Conservation (phyloP, 768 basidiomycete species). For the Candolleomyces eurysporus region DNA sequence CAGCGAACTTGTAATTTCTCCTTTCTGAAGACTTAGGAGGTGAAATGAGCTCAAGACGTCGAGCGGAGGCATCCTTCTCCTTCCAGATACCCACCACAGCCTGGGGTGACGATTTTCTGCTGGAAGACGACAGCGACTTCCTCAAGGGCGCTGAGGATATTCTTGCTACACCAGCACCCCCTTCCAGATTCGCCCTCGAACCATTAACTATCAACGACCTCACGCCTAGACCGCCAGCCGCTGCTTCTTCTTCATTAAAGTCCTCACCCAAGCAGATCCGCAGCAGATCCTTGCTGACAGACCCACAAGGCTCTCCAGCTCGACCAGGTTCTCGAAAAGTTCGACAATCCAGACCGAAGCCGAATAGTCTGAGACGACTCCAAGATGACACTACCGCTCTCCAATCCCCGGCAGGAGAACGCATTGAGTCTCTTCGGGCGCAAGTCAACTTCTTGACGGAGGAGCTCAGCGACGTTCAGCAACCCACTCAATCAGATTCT, state of each 20-base stretch:
- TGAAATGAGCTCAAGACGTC: constrained; percentile 49
- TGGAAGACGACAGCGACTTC: constrained; percentile 46
- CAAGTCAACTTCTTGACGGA: constrained; percentile 24
- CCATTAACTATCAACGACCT: constrained; percentile 40
- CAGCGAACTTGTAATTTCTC: neutral
- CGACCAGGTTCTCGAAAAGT: neutral
- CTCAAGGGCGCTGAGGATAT: constrained; percentile 41
- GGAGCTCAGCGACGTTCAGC: constrained; percentile 14
- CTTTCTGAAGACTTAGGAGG: constrained; percentile 18
- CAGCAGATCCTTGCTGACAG: neutral
- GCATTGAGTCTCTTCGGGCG: constrained; percentile 19
- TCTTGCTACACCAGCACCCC: constrained; percentile 31
- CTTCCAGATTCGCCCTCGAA: constrained; percentile 21
- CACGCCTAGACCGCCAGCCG: constrained; percentile 32
- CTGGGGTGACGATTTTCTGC: constrained; percentile 50
- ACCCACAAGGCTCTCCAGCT: neutral
- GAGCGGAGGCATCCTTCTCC: constrained; percentile 55
- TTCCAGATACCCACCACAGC: constrained; percentile 52
- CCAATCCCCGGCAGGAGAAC: constrained; percentile 22
- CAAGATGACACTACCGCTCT: constrained; percentile 14
- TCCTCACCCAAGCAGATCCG: neutral
- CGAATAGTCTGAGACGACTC: constrained; percentile 14
- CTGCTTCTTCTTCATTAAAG: neutral
- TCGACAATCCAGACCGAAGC: constrained; percentile 16
- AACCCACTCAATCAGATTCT: constrained; percentile 5